Percentiles rank a stretch among this genome's conserved stretches.
These are phyloP conservation scores for Cantharellus anzutake DNA, from an alignment of 768 basidiomycete species.

Conservation along the genomic window DNA sequence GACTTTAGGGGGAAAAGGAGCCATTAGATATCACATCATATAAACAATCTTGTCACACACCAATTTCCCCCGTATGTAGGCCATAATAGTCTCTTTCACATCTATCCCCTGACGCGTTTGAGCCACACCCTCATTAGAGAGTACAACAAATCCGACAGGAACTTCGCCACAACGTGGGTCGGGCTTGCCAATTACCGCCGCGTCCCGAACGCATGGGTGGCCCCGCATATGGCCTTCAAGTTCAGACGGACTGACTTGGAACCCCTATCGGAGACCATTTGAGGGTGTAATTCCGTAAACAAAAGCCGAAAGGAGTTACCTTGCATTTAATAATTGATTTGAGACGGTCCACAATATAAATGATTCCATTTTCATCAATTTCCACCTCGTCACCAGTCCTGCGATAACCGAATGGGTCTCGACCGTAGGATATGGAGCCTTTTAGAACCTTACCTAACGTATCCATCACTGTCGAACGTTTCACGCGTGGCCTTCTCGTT, in stretches of 20 bases:
- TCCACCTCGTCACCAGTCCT: constrained; percentile 47
- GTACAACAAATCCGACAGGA: constrained; percentile 43
- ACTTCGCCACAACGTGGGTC: constrained; percentile 52
- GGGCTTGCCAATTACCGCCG: constrained; percentile 44
- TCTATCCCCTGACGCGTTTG: constrained; percentile 18
- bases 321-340: constrained; percentile 17
- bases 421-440: background rate
- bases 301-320: constrained; percentile 15
- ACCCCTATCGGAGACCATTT: constrained; percentile 23
- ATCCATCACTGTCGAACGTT: background rate
- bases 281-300: constrained; percentile 7
- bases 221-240: constrained; percentile 31
- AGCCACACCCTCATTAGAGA: constrained; percentile 6
- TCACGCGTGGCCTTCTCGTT: constrained; percentile 6
- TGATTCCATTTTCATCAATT: constrained; percentile 32
- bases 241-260: constrained; percentile 50
- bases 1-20: constrained; percentile 13
- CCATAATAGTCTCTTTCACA: constrained; percentile 25
- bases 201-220: constrained; percentile 35
- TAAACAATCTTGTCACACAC: background rate
- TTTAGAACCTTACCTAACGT: background rate
- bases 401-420: constrained; percentile 11
- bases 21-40: background rate
- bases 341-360: constrained; percentile 43
- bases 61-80: constrained; percentile 15